Evolutionary conservation across 345 rosid species (phyloP), one percentile per base, ranked within the genome.

Genomic region (Tarenaya hassleriana): DNA sequence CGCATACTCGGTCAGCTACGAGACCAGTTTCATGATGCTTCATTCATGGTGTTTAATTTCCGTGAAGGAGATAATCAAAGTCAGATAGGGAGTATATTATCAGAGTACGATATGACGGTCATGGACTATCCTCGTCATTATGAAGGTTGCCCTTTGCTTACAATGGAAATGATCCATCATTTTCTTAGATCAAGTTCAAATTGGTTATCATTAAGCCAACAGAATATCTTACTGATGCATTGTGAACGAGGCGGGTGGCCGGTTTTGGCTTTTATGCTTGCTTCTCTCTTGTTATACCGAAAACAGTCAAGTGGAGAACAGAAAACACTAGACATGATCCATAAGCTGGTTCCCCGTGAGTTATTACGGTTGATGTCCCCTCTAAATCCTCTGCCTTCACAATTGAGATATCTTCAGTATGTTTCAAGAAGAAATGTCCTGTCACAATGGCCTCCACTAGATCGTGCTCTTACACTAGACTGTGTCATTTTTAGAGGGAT

Each of bases 241-340:
- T 80, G 95, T 35, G 95, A 80, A 62, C 69, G 60, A 42, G 83
- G 90, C 3, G 85, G 85, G 12, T 82, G 87, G 95, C 95, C 91
- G 8, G 74, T 79, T 60, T 53, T 86, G 73, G 83, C 83, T 7
- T 86, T 86, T 63, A 78, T 86, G 95, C 85, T 86, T 24, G 78
- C 90, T 55, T 79, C 90, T 6, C 78, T 86, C 45, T 62, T 86
- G 74, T 53, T 82, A 38, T 73, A 82, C 48, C 57, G 82, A 44
- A 86, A 82, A 63, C 85, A 78, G 58, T 70, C 66, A 40, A 73
- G 56, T 0, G 87, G 78, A 7, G 90, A 86, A 61, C 80, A 67
- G 73, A 78, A 69, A 69, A 80, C 90, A 33, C 58, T 86, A n/a
- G 88, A 82, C 52, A 77, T 73, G 95, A 79, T 69, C 29, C 82